Evolutionary conservation across 192 early-diverging fungal genomes (phyloP).

Genomic region (Coemansia sp.): DNA sequence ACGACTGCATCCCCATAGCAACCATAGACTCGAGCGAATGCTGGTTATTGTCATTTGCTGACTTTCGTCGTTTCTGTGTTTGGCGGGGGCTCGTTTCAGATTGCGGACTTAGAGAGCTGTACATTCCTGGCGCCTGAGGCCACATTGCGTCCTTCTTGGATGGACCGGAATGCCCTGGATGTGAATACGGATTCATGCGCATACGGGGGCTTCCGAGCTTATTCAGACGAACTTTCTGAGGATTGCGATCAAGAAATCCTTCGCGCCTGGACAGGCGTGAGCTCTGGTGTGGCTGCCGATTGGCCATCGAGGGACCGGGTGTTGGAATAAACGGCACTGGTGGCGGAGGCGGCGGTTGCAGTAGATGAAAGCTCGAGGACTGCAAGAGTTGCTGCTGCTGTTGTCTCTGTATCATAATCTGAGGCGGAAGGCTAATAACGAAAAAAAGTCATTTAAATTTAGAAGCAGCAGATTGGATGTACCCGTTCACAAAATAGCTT

Average conservation of each 20-base stretch:
- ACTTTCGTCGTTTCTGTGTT: neutral
- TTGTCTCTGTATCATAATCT: neutral
- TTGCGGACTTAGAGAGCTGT: neutral
- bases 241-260: conserved; percentile 22
- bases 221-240: conserved; percentile 15
- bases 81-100: neutral
- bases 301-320: neutral
- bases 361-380: neutral
- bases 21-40: neutral
- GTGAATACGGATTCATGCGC: conserved; percentile 6
- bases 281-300: neutral
- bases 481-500: no score
- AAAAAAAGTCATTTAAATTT: neutral
- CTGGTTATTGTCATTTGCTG: neutral
- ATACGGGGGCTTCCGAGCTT: conserved; percentile 8
- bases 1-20: neutral
- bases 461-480: neutral
- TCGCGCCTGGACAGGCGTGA: conserved; percentile 14
- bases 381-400: neutral
- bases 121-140: neutral
- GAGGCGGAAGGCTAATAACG: neutral
- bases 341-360: neutral
- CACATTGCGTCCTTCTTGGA: neutral
- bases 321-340: neutral
- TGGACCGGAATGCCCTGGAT: neutral